These are phyloP conservation scores for Ceratopteris richardii DNA, from an alignment of 75 land plant genomes.

Conservation along the genomic window DNA sequence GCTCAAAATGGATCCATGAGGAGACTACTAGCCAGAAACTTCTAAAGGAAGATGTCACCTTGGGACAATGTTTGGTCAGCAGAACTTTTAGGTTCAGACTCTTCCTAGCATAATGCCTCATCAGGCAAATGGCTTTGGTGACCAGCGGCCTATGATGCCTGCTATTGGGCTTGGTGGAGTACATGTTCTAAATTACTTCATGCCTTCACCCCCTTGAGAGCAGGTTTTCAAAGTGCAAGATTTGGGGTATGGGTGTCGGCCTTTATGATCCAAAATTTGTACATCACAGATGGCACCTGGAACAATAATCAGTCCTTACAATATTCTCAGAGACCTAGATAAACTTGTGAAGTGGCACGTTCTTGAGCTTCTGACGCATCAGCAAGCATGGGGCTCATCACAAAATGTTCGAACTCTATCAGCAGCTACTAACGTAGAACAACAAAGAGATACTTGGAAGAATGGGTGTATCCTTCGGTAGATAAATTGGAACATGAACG, in stretches of 20 bases:
- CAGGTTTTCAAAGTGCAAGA: constrained; percentile 56
- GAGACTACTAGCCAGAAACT: no score
- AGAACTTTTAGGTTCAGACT: constrained; percentile 65
- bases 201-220: constrained; percentile 52
- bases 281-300: constrained; percentile 11
- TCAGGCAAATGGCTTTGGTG: constrained; percentile 50
- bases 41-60: no score
- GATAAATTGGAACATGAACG: constrained; percentile 47
- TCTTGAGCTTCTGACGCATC: constrained; percentile 24
- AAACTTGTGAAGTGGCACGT: constrained; percentile 9
- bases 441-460: constrained; percentile 74
- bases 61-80: constrained; percentile 55
- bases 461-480: constrained; percentile 67
- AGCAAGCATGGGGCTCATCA: no score
- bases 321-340: constrained; percentile 5
- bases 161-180: constrained; percentile 74
- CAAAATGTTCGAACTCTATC: no score
- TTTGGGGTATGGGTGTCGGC: constrained; percentile 42
- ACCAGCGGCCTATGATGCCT: constrained; percentile 78
- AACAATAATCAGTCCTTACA: no score
- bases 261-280: constrained; percentile 17
- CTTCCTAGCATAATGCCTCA: constrained; percentile 50
- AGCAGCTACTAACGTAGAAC: constrained; percentile 28
- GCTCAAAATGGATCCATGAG: no score
- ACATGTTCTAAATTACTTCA: constrained; percentile 68